Conservation (phyloP, 495 filamentous ascomycete genomes). For the Daldinia caldariorum region DNA sequence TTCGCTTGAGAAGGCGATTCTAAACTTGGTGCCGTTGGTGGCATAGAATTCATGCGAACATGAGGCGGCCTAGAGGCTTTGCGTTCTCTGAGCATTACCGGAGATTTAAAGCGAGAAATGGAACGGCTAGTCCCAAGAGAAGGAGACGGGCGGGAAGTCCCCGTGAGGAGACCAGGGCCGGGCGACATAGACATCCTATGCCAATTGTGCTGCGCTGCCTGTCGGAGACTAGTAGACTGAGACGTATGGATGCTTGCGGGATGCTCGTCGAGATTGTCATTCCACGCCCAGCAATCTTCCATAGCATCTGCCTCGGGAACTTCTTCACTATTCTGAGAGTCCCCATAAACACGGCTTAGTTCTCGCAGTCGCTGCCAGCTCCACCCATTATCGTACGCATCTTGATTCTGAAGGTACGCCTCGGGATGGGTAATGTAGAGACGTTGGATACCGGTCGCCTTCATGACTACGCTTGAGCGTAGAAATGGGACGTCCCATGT, state of each 20-base stretch:
- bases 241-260: slow-evolving; percentile 45
- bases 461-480: slow-evolving; percentile 70
- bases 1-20: slow-evolving; percentile 51
- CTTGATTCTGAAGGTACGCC: slow-evolving; percentile 68
- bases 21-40: slow-evolving; percentile 43
- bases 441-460: slow-evolving; percentile 63
- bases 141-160: slow-evolving; percentile 25
- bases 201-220: slow-evolving; percentile 49
- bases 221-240: slow-evolving; percentile 52
- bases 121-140: slow-evolving; percentile 47
- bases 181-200: slow-evolving; percentile 50
- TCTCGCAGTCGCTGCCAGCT: slow-evolving; percentile 69
- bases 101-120: slow-evolving; percentile 51
- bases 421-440: slow-evolving; percentile 73
- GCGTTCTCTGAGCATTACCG: slow-evolving; percentile 52
- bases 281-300: slow-evolving; percentile 63
- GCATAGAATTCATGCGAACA: slow-evolving; percentile 61
- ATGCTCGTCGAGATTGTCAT: slow-evolving; percentile 64
- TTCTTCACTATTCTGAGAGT: slow-evolving; percentile 54
- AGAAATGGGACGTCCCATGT: slow-evolving; percentile 75
- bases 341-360: slow-evolving; percentile 63
- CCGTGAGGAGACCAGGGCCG: slow-evolving; percentile 49
- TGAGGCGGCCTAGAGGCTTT: slow-evolving; percentile 54
- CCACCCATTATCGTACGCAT: slow-evolving; percentile 61
- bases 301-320: slow-evolving; percentile 67